Conservation (phyloP, 176 grass and related monocot species). For the Musa beccarii region DNA sequence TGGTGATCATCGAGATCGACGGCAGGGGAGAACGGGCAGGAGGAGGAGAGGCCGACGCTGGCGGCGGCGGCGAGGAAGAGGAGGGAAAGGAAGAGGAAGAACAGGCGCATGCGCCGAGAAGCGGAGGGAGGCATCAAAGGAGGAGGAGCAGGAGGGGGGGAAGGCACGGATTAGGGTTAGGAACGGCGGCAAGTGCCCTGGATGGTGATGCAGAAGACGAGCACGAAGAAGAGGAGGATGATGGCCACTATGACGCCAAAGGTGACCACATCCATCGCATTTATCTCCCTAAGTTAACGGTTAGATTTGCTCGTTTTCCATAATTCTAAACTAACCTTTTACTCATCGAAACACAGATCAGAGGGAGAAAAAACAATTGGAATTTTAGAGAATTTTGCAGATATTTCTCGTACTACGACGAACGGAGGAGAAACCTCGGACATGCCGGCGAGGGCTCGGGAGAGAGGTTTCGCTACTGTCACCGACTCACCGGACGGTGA, state of each 20-base stretch:
- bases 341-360: neutral
- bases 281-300: neutral
- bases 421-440: neutral
- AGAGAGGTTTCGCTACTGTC: neutral
- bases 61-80: slow-evolving; percentile 26
- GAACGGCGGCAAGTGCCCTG: neutral
- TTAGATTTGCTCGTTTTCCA: neutral
- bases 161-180: neutral
- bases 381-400: neutral
- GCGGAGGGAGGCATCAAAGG: neutral
- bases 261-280: slow-evolving; percentile 16
- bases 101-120: neutral
- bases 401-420: neutral
- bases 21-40: slow-evolving; percentile 28
- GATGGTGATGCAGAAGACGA: slow-evolving; percentile 9
- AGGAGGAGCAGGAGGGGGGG: neutral
- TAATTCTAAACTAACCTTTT: neutral
- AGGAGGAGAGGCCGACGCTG: slow-evolving; percentile 19
- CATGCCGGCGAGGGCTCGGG: neutral
- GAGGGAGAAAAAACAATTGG: neutral
- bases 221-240: slow-evolving; percentile 9
- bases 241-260: slow-evolving; percentile 7
- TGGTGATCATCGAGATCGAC: slow-evolving; percentile 1
- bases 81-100: neutral
- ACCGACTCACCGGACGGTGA: neutral